These are phyloP conservation scores for Gryganskiella cystojenkinii DNA, from an alignment of 192 early-diverging fungal species.

Conservation along the genomic window DNA sequence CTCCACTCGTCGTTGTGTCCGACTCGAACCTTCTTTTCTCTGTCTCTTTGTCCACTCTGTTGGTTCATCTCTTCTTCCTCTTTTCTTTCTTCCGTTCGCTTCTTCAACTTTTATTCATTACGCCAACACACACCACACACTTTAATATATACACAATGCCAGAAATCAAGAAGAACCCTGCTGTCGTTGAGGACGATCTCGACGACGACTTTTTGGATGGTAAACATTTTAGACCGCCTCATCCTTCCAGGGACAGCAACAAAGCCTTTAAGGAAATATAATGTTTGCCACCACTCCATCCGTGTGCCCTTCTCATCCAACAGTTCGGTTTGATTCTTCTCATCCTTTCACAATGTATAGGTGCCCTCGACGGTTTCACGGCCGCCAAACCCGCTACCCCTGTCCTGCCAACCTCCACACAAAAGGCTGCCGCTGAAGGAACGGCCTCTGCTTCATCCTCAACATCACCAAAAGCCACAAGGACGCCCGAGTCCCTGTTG, in stretches of 20 bases:
- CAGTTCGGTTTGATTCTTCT: not conserved
- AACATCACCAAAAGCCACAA: conserved; percentile 28
- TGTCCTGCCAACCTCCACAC: conserved; percentile 40
- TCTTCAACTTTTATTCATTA: too few relatives aligned
- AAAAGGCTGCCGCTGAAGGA: conserved; percentile 14
- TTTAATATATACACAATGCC: conserved; percentile 31
- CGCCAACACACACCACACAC: conserved; percentile 12
- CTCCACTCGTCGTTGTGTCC: too few relatives aligned
- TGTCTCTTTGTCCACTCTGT: too few relatives aligned
- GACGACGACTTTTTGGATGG: conserved; percentile 53
- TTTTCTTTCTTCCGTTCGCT: not conserved
- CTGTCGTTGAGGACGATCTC: conserved; percentile 51
- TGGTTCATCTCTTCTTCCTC: not conserved
- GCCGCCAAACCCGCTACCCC: conserved; percentile 55
- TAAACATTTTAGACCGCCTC: not conserved
- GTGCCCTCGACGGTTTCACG: conserved; percentile 81
- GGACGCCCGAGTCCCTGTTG: conserved; percentile 32
- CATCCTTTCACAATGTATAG: conserved; percentile 40
- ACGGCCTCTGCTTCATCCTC: conserved; percentile 6
- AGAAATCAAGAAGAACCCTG: conserved; percentile 50
- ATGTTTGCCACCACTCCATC: not conserved
- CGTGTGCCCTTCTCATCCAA: not conserved
- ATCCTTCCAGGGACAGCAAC: not conserved
- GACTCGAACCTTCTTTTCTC: too few relatives aligned
- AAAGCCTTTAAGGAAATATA: not conserved